phyloP scores from a whole-genome alignment of 805 yeast genomes.

The Yamadazyma ubonensis region DNA sequence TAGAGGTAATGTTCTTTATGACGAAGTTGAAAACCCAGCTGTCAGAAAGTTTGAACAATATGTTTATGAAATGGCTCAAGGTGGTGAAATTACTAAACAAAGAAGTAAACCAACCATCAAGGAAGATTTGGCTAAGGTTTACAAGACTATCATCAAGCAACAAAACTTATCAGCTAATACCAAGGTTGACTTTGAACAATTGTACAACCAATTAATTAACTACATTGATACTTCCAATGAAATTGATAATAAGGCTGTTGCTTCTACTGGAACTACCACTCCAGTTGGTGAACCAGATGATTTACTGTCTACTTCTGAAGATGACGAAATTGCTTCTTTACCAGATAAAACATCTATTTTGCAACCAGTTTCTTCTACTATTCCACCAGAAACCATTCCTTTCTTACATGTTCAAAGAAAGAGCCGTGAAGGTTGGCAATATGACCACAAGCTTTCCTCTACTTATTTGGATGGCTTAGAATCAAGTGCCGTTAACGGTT shows the following conservation, averaged over 20 bases:
- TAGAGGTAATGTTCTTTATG: constrained; percentile 82
- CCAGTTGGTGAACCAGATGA: constrained; percentile 29
- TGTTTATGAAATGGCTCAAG: constrained; percentile 94
- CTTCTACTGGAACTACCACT: constrained; percentile 45
- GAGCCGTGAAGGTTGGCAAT: constrained; percentile 76
- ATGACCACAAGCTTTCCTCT: constrained; percentile 75
- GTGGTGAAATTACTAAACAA: constrained; percentile 76
- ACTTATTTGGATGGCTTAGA: constrained; percentile 87
- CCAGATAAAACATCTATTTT: constrained; percentile 66
- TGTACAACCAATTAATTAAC: constrained; percentile 68
- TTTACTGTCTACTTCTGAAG: constrained; percentile 51
- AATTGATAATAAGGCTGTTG: constrained; percentile 55
- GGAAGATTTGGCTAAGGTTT: constrained; percentile 80
- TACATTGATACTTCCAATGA: constrained; percentile 69
- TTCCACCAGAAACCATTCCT: constrained; percentile 85
- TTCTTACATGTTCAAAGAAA: constrained; percentile 90
- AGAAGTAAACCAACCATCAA: constrained; percentile 68
- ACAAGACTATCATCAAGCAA: constrained; percentile 77
- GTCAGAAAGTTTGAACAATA: constrained; percentile 95
- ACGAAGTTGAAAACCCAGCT: constrained; percentile 83
- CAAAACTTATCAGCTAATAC: constrained; percentile 59
- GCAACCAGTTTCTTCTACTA: constrained; percentile 69
- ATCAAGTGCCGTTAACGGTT: constrained; percentile 91
- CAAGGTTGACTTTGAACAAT: constrained; percentile 66
- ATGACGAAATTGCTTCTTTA: constrained; percentile 85